Conservation (phyloP, 768 basidiomycete genomes). For the Serendipita sp. region DNA sequence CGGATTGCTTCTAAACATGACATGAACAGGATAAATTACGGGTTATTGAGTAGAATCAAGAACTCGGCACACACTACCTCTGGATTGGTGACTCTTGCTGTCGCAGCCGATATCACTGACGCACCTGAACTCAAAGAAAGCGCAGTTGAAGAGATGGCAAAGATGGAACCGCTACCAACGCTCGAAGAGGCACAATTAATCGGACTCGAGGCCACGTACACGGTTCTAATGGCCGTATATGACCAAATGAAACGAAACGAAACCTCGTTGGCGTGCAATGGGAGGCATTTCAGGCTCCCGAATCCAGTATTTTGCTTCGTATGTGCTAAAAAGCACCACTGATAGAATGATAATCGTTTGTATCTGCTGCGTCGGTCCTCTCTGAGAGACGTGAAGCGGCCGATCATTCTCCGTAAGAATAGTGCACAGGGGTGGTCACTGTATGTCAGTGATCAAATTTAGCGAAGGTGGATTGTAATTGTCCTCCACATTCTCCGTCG, state of each 20-base stretch:
- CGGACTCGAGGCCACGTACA: background rate
- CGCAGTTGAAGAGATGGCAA: background rate
- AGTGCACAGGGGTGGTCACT: no score
- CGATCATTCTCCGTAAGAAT: no score
- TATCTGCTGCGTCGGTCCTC: no score
- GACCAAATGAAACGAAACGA: background rate
- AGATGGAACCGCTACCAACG: background rate
- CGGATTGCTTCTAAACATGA: background rate
- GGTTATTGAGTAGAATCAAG: background rate
- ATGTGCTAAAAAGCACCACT: no score
- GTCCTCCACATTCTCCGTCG: no score
- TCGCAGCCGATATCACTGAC: background rate
- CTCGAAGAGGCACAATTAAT: background rate
- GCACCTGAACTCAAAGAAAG: background rate
- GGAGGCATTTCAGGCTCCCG: background rate
- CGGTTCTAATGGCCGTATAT: background rate
- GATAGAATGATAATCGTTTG: no score
- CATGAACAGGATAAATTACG: background rate
- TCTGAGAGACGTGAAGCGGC: no score
- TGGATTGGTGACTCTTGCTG: background rate
- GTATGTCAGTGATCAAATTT: no score
- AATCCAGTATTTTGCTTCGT: background rate
- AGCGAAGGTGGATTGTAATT: no score
- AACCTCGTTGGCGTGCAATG: background rate
- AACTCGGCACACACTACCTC: background rate